Percentiles rank a stretch among this genome's conserved stretches.
Evolutionary conservation across 2,329 filamentous ascomycete species (phyloP).

Genomic region (Canariomyces notabilis): DNA sequence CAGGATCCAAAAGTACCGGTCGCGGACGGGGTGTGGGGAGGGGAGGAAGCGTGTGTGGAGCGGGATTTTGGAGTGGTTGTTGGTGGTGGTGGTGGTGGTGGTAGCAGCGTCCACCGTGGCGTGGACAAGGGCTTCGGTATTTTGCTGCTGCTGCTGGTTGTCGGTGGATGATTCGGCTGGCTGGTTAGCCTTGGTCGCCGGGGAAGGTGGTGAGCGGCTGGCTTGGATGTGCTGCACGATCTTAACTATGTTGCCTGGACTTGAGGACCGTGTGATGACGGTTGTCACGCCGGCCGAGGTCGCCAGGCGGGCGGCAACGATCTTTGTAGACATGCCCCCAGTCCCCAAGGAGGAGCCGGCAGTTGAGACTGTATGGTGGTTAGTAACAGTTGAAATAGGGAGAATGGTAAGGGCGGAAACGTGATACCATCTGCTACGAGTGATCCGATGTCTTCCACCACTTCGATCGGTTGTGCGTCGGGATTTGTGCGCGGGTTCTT

Average conservation of each 20-base stretch:
- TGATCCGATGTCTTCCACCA: slow-evolving; percentile 81
- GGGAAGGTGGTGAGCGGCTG: slow-evolving; percentile 39
- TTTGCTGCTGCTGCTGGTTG: slow-evolving; percentile 13
- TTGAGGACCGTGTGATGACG: slow-evolving; percentile 90
- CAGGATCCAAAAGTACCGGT: slow-evolving; percentile 94
- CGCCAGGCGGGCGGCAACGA: slow-evolving; percentile 84
- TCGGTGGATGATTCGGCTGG: slow-evolving; percentile 2
- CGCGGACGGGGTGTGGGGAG: slow-evolving; percentile 76
- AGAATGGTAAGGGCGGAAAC: no score
- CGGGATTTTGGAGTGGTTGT: slow-evolving; percentile 41
- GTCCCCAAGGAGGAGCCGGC: slow-evolving; percentile 86
- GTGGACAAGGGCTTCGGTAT: slow-evolving; percentile 30
- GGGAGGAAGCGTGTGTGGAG: slow-evolving; percentile 92
- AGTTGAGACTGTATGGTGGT: slow-evolving; percentile 62
- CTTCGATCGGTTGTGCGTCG: slow-evolving; percentile 83
- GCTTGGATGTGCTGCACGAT: slow-evolving; percentile 79
- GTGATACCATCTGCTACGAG: slow-evolving; percentile 71
- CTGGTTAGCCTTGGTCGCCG: slow-evolving; percentile 25
- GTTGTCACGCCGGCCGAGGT: slow-evolving; percentile 94
- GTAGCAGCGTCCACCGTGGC: no score
- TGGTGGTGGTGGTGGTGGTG: slow-evolving; percentile 36
- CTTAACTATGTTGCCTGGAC: slow-evolving; percentile 81
- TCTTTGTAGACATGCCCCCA: slow-evolving; percentile 96
- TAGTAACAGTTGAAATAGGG: background rate
- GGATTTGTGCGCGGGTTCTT: slow-evolving; percentile 85